Base-by-base conservation (phyloP, 371 early-diverging fungal genomes). In the Circinella minor region DNA sequence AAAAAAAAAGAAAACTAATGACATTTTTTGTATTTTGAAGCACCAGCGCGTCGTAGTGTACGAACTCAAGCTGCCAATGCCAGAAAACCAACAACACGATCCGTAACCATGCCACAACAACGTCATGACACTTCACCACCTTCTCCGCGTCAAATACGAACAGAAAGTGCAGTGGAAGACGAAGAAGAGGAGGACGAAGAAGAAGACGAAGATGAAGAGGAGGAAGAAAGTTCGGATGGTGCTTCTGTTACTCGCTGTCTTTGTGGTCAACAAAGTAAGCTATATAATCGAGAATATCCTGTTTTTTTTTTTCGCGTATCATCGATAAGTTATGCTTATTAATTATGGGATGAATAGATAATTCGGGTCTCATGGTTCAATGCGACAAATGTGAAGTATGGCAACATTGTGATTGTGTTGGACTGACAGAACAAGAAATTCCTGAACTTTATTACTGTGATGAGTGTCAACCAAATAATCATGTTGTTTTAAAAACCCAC, bases 391-490 rank as follows among this genome's bases (percentile, higher is more conserved):
- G 96, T 75, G 87, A 90, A 71, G 94, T 94, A 13, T 96, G 96
- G 96, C 96, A 96, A 77, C 96, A 96, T 76, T 91, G 92, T 70
- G 87, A 90, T 37, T 96, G 96, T 74, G 91, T 96, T 70, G 93
- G 93, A 18, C 63, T 83, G 54, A 81, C 86, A 10, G 81, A 87
- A 62, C 87, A 90, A 68, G 87, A 90, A 59, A 81, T 91, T 38
- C 95, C 96, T 11, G 91, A 94, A 71, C 86, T 91, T 67, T 96
- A 96, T 79, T 95, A 89, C 73, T 96, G 96, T 79, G 96, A 96
- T 63, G 84, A 88, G 27, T 95, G 96, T 77, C 84, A 83, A 18
- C 94, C 94, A n/a, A 84, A 86, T 65, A 86, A 91, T 69, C 94
- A 94, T 71, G 88, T 91, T 27, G 10, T 71, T 3, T 68, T 73